Percentiles rank a stretch among this genome's conserved stretches.
Evolutionary conservation across 2,329 filamentous ascomycete genomes (phyloP).

Genomic region (Fusarium robinianum): DNA sequence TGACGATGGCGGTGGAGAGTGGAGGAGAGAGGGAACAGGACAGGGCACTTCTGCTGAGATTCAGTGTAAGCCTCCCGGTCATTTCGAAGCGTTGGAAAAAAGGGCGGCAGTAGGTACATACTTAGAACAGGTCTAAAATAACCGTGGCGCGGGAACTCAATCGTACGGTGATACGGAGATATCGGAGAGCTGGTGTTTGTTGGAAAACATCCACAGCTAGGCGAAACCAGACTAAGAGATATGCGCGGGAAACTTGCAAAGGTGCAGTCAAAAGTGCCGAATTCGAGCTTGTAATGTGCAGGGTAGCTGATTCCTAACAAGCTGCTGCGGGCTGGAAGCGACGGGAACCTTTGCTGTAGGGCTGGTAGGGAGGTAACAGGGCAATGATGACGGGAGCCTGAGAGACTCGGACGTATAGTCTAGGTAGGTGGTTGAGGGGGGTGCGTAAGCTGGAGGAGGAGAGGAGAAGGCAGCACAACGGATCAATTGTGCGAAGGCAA

Average conservation of each 20-base stretch:
- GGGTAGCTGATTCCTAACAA: conserved; percentile 14
- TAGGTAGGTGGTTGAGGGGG: no score
- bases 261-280: neutral
- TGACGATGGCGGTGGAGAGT: conserved; percentile 1
- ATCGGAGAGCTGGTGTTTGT: conserved; percentile 12
- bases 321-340: neutral
- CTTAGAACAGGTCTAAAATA: conserved; percentile 8
- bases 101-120: conserved; percentile 11
- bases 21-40: neutral
- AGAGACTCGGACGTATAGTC: no score
- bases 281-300: conserved; percentile 8
- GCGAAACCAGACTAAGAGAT: no score
- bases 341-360: neutral
- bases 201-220: conserved; percentile 1
- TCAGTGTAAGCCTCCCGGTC: no score
- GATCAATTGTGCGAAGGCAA: conserved; percentile 13
- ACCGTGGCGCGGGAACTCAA: conserved; percentile 12
- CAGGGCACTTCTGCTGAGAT: conserved; percentile 13
- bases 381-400: no score
- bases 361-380: neutral
- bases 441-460: neutral
- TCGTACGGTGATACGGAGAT: conserved; percentile 21
- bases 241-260: conserved; percentile 2
- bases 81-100: neutral
- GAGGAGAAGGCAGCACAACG: conserved; percentile 1